Percentiles rank a stretch among this genome's conserved stretches.
phyloP scores from a whole-genome alignment of 2,329 filamentous ascomycete genomes.

The Cladosporium sp. region DNA sequence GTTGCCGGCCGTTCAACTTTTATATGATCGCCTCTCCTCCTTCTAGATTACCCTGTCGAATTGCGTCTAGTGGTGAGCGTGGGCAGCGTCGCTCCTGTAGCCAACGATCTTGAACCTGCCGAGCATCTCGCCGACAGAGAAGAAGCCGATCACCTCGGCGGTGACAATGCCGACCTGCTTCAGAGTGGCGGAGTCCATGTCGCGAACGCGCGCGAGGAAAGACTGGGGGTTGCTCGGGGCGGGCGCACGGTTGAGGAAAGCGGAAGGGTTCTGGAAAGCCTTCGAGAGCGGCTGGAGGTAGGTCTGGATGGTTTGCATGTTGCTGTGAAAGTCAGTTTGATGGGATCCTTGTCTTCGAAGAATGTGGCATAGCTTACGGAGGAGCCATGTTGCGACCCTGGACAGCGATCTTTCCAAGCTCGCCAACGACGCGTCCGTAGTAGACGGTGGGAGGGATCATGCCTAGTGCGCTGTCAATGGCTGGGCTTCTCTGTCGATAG shows the following conservation, averaged over 20 bases:
- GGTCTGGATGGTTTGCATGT: conserved; percentile 72
- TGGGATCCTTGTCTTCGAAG: background rate
- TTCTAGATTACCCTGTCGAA: background rate
- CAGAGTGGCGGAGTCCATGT: conserved; percentile 64
- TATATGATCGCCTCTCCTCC: background rate
- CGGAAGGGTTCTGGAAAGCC: conserved; percentile 61
- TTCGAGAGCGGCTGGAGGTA: conserved; percentile 75
- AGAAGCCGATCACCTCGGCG: conserved; percentile 91
- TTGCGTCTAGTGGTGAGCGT: conserved; percentile 13
- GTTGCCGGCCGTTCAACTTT: background rate
- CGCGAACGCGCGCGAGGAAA: conserved; percentile 56
- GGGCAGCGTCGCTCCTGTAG: conserved; percentile 49
- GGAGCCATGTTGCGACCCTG: conserved; percentile 84
- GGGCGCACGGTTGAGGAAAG: conserved; percentile 45
- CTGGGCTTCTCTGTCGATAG: background rate
- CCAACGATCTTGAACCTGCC: conserved; percentile 92
- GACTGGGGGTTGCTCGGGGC: conserved; percentile 50
- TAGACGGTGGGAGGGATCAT: conserved; percentile 81
- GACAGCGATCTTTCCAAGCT: conserved; percentile 83
- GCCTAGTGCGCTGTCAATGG: conserved; percentile 46
- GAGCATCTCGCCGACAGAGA: conserved; percentile 95
- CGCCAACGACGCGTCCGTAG: conserved; percentile 83
- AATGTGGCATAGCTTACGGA: conserved; percentile 62
- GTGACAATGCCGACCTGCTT: conserved; percentile 67
- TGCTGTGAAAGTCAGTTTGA: conserved; percentile 46